phyloP scores from a whole-genome alignment of 306 rosid species.

The Sophora flavescens region DNA sequence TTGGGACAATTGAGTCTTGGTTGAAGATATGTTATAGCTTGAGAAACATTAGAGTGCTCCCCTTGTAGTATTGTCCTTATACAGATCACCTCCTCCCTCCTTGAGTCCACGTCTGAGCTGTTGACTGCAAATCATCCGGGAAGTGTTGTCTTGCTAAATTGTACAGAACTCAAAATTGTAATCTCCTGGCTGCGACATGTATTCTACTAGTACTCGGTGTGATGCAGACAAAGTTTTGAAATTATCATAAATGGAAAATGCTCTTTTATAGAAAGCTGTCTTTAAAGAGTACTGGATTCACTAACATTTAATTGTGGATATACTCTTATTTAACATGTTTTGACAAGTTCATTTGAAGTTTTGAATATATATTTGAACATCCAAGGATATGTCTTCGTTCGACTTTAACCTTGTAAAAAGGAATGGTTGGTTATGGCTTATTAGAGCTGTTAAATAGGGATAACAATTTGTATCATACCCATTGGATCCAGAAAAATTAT shows the following conservation, averaged over 20 bases:
- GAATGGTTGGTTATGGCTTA: not conserved
- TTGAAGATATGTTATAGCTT: conserved; percentile 42
- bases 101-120: conserved; percentile 37
- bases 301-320: too few species aligned
- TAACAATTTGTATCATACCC: too few species aligned
- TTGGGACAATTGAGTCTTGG: conserved; percentile 46
- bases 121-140: conserved; percentile 40
- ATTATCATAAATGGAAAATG: conserved; percentile 12
- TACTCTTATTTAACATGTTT: too few species aligned
- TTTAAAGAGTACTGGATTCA: too few species aligned
- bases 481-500: too few species aligned
- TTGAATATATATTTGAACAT: conserved; percentile 39
- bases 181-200: conserved; percentile 46
- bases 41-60: conserved; percentile 46
- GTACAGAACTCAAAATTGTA: conserved; percentile 56
- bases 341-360: too few species aligned
- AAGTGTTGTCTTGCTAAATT: conserved; percentile 46
- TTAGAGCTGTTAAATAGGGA: not conserved
- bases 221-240: conserved; percentile 48
- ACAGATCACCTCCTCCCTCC: conserved; percentile 37
- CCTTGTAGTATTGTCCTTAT: conserved; percentile 42
- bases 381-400: conserved; percentile 30
- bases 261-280: too few species aligned
- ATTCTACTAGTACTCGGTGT: conserved; percentile 49
- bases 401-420: not conserved